Percentiles rank a stretch among this genome's conserved stretches.
Evolutionary conservation across 1,284 basidiomycete species (phyloP).

Genomic region (Heterobasidion irregulare): DNA sequence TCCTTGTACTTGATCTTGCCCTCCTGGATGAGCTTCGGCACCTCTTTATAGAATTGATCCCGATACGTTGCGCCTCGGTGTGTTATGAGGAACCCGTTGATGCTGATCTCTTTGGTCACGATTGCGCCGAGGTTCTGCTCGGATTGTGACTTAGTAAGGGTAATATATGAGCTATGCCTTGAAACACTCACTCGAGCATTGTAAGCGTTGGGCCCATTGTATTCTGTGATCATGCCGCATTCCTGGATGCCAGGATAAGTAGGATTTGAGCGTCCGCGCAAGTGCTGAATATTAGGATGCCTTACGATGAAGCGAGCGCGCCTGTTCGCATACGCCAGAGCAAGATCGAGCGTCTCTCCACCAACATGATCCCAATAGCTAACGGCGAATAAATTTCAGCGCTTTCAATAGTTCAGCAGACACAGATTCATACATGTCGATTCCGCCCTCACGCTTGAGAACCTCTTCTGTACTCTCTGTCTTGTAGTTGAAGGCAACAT

Average conservation of each 20-base stretch:
- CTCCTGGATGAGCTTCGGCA: slow-evolving; percentile 41
- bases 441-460: slow-evolving; percentile 48
- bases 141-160: slow-evolving; percentile 17
- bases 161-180: slow-evolving; percentile 1
- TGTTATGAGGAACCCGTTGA: slow-evolving; percentile 54
- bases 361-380: slow-evolving; percentile 56
- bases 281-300: slow-evolving; percentile 23
- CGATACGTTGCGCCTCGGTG: slow-evolving; percentile 29
- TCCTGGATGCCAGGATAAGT: too few relatives aligned
- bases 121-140: slow-evolving; percentile 24
- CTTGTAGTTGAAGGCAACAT: slow-evolving; percentile 76
- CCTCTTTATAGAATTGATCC: slow-evolving; percentile 38
- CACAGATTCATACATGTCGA: slow-evolving; percentile 32
- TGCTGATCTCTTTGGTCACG: slow-evolving; percentile 40
- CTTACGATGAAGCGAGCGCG: slow-evolving; percentile 44
- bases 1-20: slow-evolving; percentile 58
- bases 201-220: slow-evolving; percentile 8
- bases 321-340: slow-evolving; percentile 39
- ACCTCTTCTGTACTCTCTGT: slow-evolving; percentile 38
- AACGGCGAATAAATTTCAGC: not conserved
- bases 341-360: slow-evolving; percentile 55
- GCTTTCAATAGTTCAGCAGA: not conserved
- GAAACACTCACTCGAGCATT: not conserved
- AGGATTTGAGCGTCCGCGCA: not conserved
- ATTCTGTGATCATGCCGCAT: slow-evolving; percentile 17